phyloP scores from a whole-genome alignment of 2,329 filamentous ascomycete genomes.

The Cercospora nicotianae region DNA sequence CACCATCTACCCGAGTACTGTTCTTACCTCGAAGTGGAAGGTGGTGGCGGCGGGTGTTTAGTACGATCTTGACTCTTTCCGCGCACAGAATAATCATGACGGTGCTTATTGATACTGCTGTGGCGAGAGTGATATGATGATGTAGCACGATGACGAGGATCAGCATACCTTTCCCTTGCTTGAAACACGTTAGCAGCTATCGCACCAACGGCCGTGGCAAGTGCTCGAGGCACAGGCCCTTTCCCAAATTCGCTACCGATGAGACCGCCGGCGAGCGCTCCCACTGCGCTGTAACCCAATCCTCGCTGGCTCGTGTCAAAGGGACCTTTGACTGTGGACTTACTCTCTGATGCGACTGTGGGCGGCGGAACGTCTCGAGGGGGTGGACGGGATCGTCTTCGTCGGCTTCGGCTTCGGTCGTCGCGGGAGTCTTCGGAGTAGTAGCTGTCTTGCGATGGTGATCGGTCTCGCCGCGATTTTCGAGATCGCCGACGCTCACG shows the following conservation, averaged over 20 bases:
- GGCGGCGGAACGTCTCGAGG: slow-evolving; percentile 18
- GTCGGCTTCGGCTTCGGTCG: slow-evolving; percentile 21
- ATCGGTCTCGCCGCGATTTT: slow-evolving; percentile 14
- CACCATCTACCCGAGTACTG: slow-evolving; percentile 20
- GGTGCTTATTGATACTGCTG: background rate
- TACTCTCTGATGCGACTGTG: slow-evolving; percentile 27
- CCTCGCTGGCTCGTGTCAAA: slow-evolving; percentile 34
- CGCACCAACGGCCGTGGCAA: slow-evolving; percentile 34
- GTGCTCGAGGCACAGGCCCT: slow-evolving; percentile 28
- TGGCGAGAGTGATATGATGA: slow-evolving; percentile 2
- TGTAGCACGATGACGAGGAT: slow-evolving; percentile 11
- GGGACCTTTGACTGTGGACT: slow-evolving; percentile 29
- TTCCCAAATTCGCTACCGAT: slow-evolving; percentile 34
- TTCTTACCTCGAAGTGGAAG: slow-evolving; percentile 27
- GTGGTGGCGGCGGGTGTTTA: slow-evolving; percentile 17
- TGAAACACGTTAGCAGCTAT: slow-evolving; percentile 35
- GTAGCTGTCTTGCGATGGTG: slow-evolving; percentile 16
- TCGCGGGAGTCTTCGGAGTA: slow-evolving; percentile 24
- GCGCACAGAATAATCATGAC: background rate
- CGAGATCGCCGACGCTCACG: slow-evolving; percentile 13
- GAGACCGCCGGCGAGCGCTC: slow-evolving; percentile 36
- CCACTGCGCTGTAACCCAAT: slow-evolving; percentile 31
- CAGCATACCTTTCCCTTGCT: slow-evolving; percentile 34
- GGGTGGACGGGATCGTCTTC: slow-evolving; percentile 24
- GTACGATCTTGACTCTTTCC: slow-evolving; percentile 8